Base-by-base conservation (phyloP, 345 rosid species). In the Melaleuca quinquenervia region DNA sequence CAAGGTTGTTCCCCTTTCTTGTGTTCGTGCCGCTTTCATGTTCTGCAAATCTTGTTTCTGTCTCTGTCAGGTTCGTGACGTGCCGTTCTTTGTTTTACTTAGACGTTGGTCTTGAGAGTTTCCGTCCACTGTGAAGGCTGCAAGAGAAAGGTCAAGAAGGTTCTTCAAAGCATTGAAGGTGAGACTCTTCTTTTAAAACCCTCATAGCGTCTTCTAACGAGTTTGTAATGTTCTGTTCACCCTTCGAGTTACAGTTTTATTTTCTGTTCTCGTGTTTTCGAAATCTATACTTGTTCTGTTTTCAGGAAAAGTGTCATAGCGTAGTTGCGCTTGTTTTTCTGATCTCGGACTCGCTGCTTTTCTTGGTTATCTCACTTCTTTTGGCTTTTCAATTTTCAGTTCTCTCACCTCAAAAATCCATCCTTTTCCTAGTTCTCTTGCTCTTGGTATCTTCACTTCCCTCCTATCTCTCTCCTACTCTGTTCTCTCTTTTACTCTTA, bases 91-190 rank as follows among this genome's bases (percentile, higher is more conserved):
- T 82, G 49, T 55, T 55, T 11, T 27, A 41, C 45, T 50, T 88
- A 94, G 98, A 93, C 92, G 70, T 91, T 90, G 91, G 89, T 88
- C 53, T 86, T 96, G 88, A 94, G 86, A 87, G 98, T 95, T 64
- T 93, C 94, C 64, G 91, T 95, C 88, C 98, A 96, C 93, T 96
- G 98, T 62, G 93, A 95, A 90, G 97, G 96, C 86, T 96, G 98
- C 93, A 94, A 92, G 91, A 91, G 89, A 88, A 95, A 95, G 91
- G 96, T 96, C 56, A 91, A 93, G 87, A 96, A 92, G 86, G 88
- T 94, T 83, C 93, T 96, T 60, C 93, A 92, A 36, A 89, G 86
- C 88, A 91, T 93, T 60, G 96, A 96, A 82, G 98, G 98, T 94
- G 91, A 10, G 91, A 10, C 45, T 22, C 48, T 11, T 50, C 52